Conservation (phyloP, 2,329 filamentous ascomycete genomes). For the Chaetomium globosum region DNA sequence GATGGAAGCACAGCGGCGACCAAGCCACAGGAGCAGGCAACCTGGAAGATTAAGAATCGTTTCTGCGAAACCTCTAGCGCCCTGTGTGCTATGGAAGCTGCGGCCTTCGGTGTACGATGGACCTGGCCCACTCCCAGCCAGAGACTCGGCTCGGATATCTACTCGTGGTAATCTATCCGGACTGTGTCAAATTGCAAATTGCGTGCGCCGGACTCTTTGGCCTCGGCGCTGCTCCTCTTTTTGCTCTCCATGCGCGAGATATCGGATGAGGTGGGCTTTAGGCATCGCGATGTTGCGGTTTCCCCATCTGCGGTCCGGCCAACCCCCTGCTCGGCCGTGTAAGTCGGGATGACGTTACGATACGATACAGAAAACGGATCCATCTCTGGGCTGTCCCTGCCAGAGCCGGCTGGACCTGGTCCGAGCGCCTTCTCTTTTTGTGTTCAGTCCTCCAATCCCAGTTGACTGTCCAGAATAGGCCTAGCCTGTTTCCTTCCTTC, state of each 20-base stretch:
- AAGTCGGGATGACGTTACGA: slow-evolving; percentile 8
- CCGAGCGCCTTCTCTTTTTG: slow-evolving; percentile 16
- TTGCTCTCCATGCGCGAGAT: slow-evolving; percentile 1
- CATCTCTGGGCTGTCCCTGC: background rate
- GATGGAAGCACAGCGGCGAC: background rate
- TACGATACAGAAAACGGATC: slow-evolving; percentile 5
- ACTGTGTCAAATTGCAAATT: slow-evolving; percentile 21
- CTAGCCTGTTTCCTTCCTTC: slow-evolving; percentile 13
- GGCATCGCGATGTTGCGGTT: slow-evolving; percentile 24
- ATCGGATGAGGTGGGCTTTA: slow-evolving; percentile 12
- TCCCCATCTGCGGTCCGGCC: slow-evolving; percentile 32
- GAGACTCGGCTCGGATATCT: background rate
- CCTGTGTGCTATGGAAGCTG: slow-evolving; percentile 29
- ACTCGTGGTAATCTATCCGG: slow-evolving; percentile 29
- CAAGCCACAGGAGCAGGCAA: background rate
- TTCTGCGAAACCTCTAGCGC: slow-evolving; percentile 15
- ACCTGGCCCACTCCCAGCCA: background rate
- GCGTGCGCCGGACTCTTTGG: slow-evolving; percentile 26
- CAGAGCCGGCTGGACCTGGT: background rate
- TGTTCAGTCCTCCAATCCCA: slow-evolving; percentile 17
- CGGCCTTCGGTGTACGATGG: slow-evolving; percentile 11
- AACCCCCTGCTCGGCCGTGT: slow-evolving; percentile 26
- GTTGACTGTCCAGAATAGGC: slow-evolving; percentile 17
- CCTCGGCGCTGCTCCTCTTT: slow-evolving; percentile 14
- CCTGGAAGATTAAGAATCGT: background rate